phyloP scores from a whole-genome alignment of 78 protist genomes.

The Dictyostelium citrinum region DNA sequence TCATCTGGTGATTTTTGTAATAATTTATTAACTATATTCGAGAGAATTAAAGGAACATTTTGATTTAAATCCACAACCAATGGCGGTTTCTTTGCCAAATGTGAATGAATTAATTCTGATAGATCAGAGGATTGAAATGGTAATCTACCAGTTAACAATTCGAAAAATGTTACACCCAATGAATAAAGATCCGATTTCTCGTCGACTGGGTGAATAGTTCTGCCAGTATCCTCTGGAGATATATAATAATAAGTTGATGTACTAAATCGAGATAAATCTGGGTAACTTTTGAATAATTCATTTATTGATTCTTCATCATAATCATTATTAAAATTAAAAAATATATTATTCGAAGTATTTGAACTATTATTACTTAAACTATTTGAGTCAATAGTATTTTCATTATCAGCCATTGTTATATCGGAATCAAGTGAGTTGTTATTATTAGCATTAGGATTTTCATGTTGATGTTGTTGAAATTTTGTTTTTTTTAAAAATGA shows the following conservation, averaged over 20 bases:
- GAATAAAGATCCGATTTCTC: slow-evolving; percentile 28
- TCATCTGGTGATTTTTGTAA: slow-evolving; percentile 70
- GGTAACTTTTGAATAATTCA: slow-evolving; percentile 22
- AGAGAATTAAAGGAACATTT: slow-evolving; percentile 17
- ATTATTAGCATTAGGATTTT: neutral
- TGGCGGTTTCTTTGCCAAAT: slow-evolving; percentile 56
- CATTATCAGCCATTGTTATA: neutral
- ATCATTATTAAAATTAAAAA: neutral
- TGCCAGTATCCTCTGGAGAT: slow-evolving; percentile 60
- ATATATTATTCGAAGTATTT: neutral
- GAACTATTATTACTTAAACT: neutral
- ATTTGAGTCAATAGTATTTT: neutral
- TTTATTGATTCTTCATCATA: neutral
- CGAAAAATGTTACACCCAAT: slow-evolving; percentile 58
- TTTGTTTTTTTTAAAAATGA: neutral
- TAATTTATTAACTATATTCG: slow-evolving; percentile 50
- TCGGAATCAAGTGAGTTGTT: neutral
- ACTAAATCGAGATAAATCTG: slow-evolving; percentile 34
- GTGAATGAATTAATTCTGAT: slow-evolving; percentile 55
- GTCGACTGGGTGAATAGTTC: slow-evolving; percentile 60
- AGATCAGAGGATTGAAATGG: slow-evolving; percentile 61
- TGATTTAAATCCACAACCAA: slow-evolving; percentile 21
- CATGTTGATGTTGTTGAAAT: neutral
- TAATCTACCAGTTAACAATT: slow-evolving; percentile 40
- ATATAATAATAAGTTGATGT: slow-evolving; percentile 49